Evolutionary conservation across 2,329 filamentous ascomycete genomes (phyloP), one percentile per base, ranked within the genome.

Genomic region (Dactylonectria estremocensis): DNA sequence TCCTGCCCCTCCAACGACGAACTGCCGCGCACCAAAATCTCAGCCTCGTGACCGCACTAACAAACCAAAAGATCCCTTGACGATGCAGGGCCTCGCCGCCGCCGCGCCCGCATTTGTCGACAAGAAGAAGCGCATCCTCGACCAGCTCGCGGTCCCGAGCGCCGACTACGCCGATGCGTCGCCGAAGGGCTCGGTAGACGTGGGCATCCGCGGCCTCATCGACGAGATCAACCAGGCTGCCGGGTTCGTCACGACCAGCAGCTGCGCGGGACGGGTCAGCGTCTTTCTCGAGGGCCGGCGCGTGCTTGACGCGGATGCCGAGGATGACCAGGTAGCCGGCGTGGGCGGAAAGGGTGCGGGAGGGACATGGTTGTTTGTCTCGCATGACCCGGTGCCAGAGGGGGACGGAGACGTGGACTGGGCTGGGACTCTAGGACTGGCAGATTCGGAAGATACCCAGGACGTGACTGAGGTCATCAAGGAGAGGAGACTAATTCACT

Each of bases 211-310:
- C 53, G 86, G 91, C 22, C 84, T 98, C 61, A 95, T 98, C 68
- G 86, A 87, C 57, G 90, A 92, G 72, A 92, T 98, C 78, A 98
- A 98, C 80, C 79, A 76, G 1, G 77, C 92, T 6, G 87, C 91
- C 1, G 94, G 93, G 1, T 88, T 95, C 46, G 94, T 97, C 37
- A 98, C 95, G 2, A 98, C 95, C 3, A 97, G 95, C 81, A 97
- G 95, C 80, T 98, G 95, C 79, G 93, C 94, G 2, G 95, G 95
- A 1, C 87, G 95, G 59, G 89, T 97, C 53, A 95, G 93, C 71
- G 93, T 98, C 4, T 98, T 97, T 77, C 84, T 97, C 1, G 95
- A 98, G 82, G 95, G 95, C 1, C 84, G 83, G 50, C 92, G 89
- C 73, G 71, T 72, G 24, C 61, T 56, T 14, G 70, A 68, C 3